phyloP scores from a whole-genome alignment of 108 stramenopile species.

The Conticribra weissflogii region DNA sequence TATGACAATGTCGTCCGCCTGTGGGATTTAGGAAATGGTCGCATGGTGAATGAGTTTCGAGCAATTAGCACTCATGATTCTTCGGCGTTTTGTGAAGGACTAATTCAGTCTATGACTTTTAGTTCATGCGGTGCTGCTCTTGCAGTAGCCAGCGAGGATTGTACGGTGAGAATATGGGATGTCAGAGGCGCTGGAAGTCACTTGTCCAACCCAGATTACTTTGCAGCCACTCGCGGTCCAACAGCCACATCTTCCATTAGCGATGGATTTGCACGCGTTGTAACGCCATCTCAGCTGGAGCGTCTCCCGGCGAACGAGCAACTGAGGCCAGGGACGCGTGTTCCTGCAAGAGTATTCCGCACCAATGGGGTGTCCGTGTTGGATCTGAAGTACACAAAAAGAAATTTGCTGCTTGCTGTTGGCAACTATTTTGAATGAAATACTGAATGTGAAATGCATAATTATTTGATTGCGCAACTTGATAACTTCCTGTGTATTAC shows the following conservation, averaged over 20 bases:
- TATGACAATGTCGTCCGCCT: slow-evolving; percentile 68
- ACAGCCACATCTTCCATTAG: slow-evolving; percentile 37
- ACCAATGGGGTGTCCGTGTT: slow-evolving; percentile 56
- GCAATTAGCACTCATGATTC: slow-evolving; percentile 15
- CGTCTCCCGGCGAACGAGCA: slow-evolving; percentile 9
- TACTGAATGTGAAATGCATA: no score
- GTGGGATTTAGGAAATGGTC: slow-evolving; percentile 87
- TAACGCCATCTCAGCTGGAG: slow-evolving; percentile 16
- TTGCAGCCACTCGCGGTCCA: slow-evolving; percentile 42
- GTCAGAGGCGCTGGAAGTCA: slow-evolving; percentile 57
- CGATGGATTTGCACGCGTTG: slow-evolving; percentile 20
- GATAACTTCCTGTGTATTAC: no score
- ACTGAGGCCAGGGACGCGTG: slow-evolving; percentile 26
- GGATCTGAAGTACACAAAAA: slow-evolving; percentile 83
- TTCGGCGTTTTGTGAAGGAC: slow-evolving; percentile 24
- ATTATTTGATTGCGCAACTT: no score
- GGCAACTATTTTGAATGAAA: slow-evolving; percentile 60
- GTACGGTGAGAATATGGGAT: slow-evolving; percentile 85
- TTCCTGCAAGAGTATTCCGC: slow-evolving; percentile 35
- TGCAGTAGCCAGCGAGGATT: slow-evolving; percentile 82
- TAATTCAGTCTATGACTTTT: slow-evolving; percentile 71
- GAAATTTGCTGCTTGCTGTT: slow-evolving; percentile 78
- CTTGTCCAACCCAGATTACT: slow-evolving; percentile 49
- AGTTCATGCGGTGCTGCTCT: slow-evolving; percentile 83
- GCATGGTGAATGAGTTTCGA: slow-evolving; percentile 78